Base-by-base conservation (phyloP, 1,284 basidiomycete genomes). In the Apiotrichum mycotoxinovorans region DNA sequence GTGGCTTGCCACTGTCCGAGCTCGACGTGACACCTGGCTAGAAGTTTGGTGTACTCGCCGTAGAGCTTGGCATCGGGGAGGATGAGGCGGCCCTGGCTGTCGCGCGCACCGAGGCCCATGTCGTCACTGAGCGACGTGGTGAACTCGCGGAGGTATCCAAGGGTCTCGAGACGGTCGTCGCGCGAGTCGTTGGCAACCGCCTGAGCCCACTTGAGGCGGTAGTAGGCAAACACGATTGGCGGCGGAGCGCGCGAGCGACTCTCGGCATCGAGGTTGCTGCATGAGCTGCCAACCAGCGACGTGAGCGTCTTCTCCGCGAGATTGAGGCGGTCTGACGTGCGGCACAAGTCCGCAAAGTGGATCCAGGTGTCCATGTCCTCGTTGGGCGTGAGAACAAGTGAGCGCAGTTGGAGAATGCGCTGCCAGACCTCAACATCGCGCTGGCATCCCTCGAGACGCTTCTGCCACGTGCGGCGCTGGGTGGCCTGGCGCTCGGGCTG, bases 361-460 rank as follows among this genome's bases (percentile, higher is more conserved):
- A 92, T 98, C 95, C 95, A 98, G 83, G 97, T 98, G 54, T 90
- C 85, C 51, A 91, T 92, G 70, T 98, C 94, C 67, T 97, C 93
- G 63, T 89, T 89, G 0, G 96, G 96, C 45, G 86, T 90, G 33
- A 98, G 81, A 23, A 99, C 94, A 50, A 98, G 83, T 0, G 93
- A 92, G 57, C 96, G 86, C 40, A 99, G 92, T 79, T 98, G 95
- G 18, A 99, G 80, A 48, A 98, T 92, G 23, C 95, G 86, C 77
- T 98, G 96, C 96, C 96, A 99, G 4, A 97, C 93, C 75, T 99
- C 96, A 20, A 98, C 96, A 66, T 98, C 96, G 18, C 92, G 90
- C 73, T 98, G 94, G 76, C 95, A 98, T 2, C 94, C 96, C 79
- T 92, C 88, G 42, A 99, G 78, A 59, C 91, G 66, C 73, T 91